Conservation (phyloP, 179 eudicot genomes). For the Spergularia azorica region DNA sequence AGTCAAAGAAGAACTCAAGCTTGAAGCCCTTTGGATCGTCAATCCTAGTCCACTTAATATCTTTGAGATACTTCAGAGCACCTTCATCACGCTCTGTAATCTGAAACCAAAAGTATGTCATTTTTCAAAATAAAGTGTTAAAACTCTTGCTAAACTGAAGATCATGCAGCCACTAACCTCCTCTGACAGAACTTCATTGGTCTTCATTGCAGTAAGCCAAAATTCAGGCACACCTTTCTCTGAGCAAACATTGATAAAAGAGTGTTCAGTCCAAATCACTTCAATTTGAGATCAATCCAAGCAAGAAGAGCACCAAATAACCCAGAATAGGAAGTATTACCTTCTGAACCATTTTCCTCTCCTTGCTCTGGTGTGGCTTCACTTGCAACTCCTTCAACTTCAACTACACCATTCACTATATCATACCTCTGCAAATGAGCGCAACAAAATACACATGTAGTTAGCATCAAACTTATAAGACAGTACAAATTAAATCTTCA, state of each 20-base stretch:
- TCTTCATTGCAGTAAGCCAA: slow-evolving; percentile 94
- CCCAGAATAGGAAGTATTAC: slow-evolving; percentile 26
- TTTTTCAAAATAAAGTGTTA: too few species aligned
- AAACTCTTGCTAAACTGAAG: not conserved
- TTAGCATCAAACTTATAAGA: slow-evolving; percentile 25
- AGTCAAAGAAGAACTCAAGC: slow-evolving; percentile 80
- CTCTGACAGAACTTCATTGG: slow-evolving; percentile 76
- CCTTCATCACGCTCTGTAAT: slow-evolving; percentile 94
- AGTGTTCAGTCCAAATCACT: not conserved
- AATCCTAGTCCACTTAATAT: slow-evolving; percentile 81
- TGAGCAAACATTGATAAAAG: slow-evolving; percentile 30
- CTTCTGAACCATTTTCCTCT: slow-evolving; percentile 52
- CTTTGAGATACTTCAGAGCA: slow-evolving; percentile 82
- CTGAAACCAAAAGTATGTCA: slow-evolving; percentile 35
- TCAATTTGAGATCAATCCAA: not conserved
- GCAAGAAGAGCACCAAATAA: not conserved
- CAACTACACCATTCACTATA: slow-evolving; percentile 81
- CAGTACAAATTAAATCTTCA: not conserved
- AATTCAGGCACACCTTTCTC: slow-evolving; percentile 93
- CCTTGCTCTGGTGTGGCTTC: slow-evolving; percentile 44
- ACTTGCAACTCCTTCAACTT: slow-evolving; percentile 65
- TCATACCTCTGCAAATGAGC: slow-evolving; percentile 54
- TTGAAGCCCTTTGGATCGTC: slow-evolving; percentile 87
- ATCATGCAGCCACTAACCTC: slow-evolving; percentile 47
- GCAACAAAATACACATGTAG: not conserved